phyloP scores from a whole-genome alignment of 208 protist genomes.

The Wallacemonas sp. region DNA sequence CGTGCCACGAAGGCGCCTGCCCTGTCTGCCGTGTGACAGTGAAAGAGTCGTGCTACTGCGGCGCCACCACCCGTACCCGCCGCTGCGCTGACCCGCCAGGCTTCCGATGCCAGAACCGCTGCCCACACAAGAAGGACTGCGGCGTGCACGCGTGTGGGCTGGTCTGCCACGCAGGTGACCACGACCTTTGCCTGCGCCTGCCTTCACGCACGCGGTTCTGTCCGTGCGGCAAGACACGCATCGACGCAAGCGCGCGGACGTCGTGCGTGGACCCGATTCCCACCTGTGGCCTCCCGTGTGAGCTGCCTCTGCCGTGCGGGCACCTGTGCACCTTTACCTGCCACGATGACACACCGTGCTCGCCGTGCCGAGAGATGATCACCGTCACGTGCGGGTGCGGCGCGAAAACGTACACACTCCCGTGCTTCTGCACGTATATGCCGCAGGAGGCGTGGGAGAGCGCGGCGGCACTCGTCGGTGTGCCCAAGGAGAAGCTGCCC shows the following conservation, averaged over 20 bases:
- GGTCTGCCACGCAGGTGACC: conserved; percentile 76
- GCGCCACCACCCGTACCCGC: conserved; percentile 34
- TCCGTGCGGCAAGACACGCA: conserved; percentile 41
- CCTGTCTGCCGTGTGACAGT: conserved; percentile 64
- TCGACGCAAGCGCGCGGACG: conserved; percentile 25
- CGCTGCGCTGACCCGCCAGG: conserved; percentile 31
- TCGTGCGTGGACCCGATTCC: conserved; percentile 83
- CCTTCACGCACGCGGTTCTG: conserved; percentile 53
- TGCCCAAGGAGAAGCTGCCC: conserved; percentile 18
- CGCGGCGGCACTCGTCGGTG: conserved; percentile 16
- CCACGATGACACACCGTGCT: conserved; percentile 77
- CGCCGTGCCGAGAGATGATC: conserved; percentile 64
- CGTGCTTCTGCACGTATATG: conserved; percentile 82
- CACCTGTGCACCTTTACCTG: conserved; percentile 77
- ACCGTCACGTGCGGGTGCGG: conserved; percentile 69
- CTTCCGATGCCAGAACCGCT: conserved; percentile 50
- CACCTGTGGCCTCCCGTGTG: conserved; percentile 80
- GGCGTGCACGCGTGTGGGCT: conserved; percentile 74
- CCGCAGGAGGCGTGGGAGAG: conserved; percentile 53
- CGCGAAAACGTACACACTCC: conserved; percentile 27
- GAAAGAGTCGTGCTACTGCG: conserved; percentile 87
- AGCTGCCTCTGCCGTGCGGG: conserved; percentile 71
- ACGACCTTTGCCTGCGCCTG: conserved; percentile 54
- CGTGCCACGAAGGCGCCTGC: conserved; percentile 90
- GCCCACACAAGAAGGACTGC: conserved; percentile 72